Conservation (phyloP, 768 basidiomycete genomes). For the Dioszegia hungarica region DNA sequence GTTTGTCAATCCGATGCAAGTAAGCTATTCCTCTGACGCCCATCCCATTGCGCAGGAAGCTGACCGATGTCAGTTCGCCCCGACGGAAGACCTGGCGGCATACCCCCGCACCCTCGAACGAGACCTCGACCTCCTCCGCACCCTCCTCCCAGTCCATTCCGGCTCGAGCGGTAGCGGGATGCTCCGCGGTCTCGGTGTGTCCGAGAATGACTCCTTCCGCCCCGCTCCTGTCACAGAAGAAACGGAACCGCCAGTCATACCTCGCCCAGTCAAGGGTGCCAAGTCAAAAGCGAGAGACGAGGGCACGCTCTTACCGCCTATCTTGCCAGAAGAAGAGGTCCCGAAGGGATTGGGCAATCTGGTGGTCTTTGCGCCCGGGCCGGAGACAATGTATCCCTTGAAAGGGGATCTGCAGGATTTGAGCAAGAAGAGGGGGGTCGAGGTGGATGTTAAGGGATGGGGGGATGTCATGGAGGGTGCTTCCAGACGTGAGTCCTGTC, state of each 20-base stretch:
- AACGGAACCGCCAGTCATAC: not conserved
- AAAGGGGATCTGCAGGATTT: slow-evolving; percentile 73
- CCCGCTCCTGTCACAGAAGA: too few relatives aligned
- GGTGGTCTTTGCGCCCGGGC: slow-evolving; percentile 69
- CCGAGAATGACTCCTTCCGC: slow-evolving; percentile 47
- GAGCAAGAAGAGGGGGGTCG: slow-evolving; percentile 72
- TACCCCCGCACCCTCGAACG: slow-evolving; percentile 81
- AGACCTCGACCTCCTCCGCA: slow-evolving; percentile 64
- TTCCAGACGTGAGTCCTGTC: slow-evolving; percentile 56
- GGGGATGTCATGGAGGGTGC: slow-evolving; percentile 88
- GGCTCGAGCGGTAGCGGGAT: slow-evolving; percentile 7
- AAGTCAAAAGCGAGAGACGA: too few relatives aligned
- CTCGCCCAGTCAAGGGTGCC: too few relatives aligned
- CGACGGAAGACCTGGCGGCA: slow-evolving; percentile 81
- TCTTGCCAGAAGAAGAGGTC: slow-evolving; percentile 43
- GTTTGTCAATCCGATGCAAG: slow-evolving; percentile 94
- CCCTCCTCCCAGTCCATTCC: slow-evolving; percentile 21
- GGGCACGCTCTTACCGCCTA: too few relatives aligned
- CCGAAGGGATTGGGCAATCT: slow-evolving; percentile 18
- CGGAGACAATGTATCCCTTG: slow-evolving; percentile 85
- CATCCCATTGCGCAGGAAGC: too few relatives aligned
- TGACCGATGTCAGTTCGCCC: slow-evolving; percentile 85
- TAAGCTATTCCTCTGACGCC: slow-evolving; percentile 8
- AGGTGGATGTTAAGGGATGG: slow-evolving; percentile 86
- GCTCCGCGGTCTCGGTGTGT: slow-evolving; percentile 33